These are phyloP conservation scores for Elaeis guineensis DNA, from an alignment of 176 grass and related monocot species.

Conservation along the genomic window DNA sequence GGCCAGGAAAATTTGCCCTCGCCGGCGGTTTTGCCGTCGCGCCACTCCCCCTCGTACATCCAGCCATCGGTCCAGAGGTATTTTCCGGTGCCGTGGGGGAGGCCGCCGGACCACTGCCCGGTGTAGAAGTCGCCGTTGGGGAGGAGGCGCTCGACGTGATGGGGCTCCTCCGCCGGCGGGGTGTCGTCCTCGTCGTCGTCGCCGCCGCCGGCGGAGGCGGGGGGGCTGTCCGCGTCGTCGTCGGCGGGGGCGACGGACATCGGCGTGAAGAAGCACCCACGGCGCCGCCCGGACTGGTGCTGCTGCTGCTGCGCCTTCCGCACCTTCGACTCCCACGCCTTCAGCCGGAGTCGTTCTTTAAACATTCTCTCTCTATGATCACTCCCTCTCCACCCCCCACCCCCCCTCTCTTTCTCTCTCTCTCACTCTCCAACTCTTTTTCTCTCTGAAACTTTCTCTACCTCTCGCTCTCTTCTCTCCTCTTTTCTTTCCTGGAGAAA, in stretches of 20 bases:
- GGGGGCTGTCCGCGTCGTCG: background rate
- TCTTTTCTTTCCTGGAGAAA: background rate
- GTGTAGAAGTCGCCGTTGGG: constrained; percentile 14
- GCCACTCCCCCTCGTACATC: constrained; percentile 23
- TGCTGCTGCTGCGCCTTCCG: background rate
- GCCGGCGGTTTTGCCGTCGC: constrained; percentile 9
- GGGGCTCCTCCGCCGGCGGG: background rate
- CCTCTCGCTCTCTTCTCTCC: background rate
- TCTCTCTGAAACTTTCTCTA: background rate
- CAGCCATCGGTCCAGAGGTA: constrained; percentile 13
- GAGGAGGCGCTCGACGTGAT: background rate
- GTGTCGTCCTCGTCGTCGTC: background rate
- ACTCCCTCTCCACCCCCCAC: background rate
- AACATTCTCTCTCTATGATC: constrained; percentile 4
- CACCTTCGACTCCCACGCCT: constrained; percentile 9
- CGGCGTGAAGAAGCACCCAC: background rate
- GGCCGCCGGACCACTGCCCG: constrained; percentile 6
- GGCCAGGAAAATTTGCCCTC: constrained; percentile 14
- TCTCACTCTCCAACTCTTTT: background rate
- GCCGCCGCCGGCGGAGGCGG: background rate
- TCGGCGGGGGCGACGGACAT: constrained; percentile 12
- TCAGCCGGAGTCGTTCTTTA: background rate
- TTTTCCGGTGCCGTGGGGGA: constrained; percentile 14
- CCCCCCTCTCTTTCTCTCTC: background rate
- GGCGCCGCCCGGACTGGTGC: constrained; percentile 9